Base-by-base conservation (phyloP, 208 protist species). In the Blechomonas ayalai region DNA sequence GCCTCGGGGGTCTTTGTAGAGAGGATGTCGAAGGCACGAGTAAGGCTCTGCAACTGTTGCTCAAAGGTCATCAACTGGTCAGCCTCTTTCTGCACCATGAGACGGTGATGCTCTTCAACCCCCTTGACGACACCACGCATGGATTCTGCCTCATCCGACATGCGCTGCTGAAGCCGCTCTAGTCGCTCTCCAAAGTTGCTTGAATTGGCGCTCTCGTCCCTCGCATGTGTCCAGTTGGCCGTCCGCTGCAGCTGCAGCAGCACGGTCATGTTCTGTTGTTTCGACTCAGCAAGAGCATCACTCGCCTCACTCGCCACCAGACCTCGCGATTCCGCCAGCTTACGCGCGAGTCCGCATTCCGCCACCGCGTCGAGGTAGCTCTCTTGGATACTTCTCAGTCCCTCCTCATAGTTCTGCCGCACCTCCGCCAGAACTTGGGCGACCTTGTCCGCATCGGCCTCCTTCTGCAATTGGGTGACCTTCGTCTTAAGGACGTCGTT, bases 391-490 rank as follows among this genome's bases (percentile, higher is more conserved):
- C 28, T 46, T 1, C 52, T 43, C 26, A 84, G 23, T 15, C 58
- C 68, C 0, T 47, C 31, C n/a, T 74, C 65, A 47, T 90, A 88
- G 38, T 72, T 54, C 28, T 25, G n/a, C 15, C 78, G 64, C 9
- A 93, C 47, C 19, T 76, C 61, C 23, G 50, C 37, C 6, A 93
- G 39, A 0, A 74, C 76, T 13, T 40, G 31, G 0, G 71, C 77
- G 10, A 93, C 64, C 47, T 79, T 48, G 40, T 88, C 80, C 24
- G 54, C 50, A 9, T 82, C 62, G 0, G 71, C 67, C 25, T 85
- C 78, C 13, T 54, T 59, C 45, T 75, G n/a, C 35, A 82, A 48
- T 49, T 80, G 62, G 18, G 13, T 39, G 4, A 86, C 34, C n/a
- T 63, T 42, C 15, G 29, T 18, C 23, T 57, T 46, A 29, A 82